Conservation (phyloP, 139 green algal genomes). For the Zygnema cylindricum region DNA sequence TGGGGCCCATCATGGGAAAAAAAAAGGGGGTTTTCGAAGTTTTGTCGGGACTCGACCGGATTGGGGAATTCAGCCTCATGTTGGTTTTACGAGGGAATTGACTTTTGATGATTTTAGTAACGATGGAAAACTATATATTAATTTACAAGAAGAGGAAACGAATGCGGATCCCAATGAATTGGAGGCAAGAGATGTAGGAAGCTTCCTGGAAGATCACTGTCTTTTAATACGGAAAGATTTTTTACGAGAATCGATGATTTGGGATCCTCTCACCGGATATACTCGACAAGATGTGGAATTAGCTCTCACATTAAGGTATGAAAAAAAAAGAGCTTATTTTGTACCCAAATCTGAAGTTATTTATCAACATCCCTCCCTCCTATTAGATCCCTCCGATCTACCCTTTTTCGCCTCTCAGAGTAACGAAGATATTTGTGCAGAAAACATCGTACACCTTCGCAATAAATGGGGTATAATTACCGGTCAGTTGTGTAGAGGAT, state of each 20-base stretch:
- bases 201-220: conserved; percentile 19
- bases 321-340: background rate
- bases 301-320: conserved; percentile 5
- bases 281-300: conserved; percentile 21
- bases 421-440: conserved; percentile 6
- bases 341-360: conserved; percentile 30
- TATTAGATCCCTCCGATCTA: background rate
- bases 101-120: conserved; percentile 25
- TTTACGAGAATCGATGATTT: conserved; percentile 3
- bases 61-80: conserved; percentile 17
- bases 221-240: conserved; percentile 13
- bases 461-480: conserved; percentile 33
- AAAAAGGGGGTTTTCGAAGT: too few relatives aligned
- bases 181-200: background rate
- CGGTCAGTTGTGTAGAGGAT: conserved; percentile 26
- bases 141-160: background rate
- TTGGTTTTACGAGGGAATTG: background rate
- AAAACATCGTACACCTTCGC: conserved; percentile 24
- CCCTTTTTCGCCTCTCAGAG: conserved; percentile 13
- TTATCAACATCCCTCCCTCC: conserved; percentile 4
- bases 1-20: too few relatives aligned
- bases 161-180: background rate
- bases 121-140: conserved; percentile 26
- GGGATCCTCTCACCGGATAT: conserved; percentile 1
- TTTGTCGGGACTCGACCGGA: too few relatives aligned